phyloP scores from a whole-genome alignment of 371 early-diverging fungal genomes.

The Mucor piriformis region DNA sequence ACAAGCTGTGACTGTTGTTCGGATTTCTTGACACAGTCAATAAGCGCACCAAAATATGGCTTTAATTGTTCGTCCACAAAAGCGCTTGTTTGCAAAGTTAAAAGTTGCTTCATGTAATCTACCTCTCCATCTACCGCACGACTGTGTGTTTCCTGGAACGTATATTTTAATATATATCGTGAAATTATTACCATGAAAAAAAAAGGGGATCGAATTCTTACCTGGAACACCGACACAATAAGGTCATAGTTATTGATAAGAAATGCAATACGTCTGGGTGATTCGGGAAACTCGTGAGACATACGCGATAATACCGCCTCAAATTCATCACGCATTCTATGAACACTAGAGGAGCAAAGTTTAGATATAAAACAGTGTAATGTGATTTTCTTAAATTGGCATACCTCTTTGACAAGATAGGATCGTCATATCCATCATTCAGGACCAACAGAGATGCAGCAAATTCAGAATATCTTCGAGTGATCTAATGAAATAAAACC shows the following conservation, averaged over 20 bases:
- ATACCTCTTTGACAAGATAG: slow-evolving; percentile 75
- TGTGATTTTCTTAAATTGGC: background rate
- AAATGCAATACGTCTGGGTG: slow-evolving; percentile 72
- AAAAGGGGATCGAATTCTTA: slow-evolving; percentile 8
- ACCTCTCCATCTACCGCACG: slow-evolving; percentile 72
- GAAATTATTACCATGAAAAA: too few species aligned
- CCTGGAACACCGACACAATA: slow-evolving; percentile 74
- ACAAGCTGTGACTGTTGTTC: slow-evolving; percentile 46
- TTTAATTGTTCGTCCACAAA: slow-evolving; percentile 88
- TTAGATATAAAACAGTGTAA: background rate
- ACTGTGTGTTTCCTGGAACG: slow-evolving; percentile 64
- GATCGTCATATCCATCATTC: slow-evolving; percentile 86
- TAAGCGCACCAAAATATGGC: slow-evolving; percentile 76
- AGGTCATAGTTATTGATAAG: slow-evolving; percentile 92
- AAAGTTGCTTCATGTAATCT: slow-evolving; percentile 68
- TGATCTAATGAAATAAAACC: slow-evolving; percentile 39
- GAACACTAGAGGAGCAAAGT: slow-evolving; percentile 50
- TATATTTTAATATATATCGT: background rate
- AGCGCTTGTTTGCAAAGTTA: slow-evolving; percentile 71
- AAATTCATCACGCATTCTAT: slow-evolving; percentile 77
- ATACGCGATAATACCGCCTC: slow-evolving; percentile 71
- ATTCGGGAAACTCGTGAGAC: slow-evolving; percentile 73
- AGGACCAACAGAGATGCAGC: slow-evolving; percentile 83
- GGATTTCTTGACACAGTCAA: slow-evolving; percentile 71
- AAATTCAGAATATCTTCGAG: slow-evolving; percentile 89